These are phyloP conservation scores for Rhododendron molle DNA, from an alignment of 148 eudicot genomes.

Conservation along the genomic window DNA sequence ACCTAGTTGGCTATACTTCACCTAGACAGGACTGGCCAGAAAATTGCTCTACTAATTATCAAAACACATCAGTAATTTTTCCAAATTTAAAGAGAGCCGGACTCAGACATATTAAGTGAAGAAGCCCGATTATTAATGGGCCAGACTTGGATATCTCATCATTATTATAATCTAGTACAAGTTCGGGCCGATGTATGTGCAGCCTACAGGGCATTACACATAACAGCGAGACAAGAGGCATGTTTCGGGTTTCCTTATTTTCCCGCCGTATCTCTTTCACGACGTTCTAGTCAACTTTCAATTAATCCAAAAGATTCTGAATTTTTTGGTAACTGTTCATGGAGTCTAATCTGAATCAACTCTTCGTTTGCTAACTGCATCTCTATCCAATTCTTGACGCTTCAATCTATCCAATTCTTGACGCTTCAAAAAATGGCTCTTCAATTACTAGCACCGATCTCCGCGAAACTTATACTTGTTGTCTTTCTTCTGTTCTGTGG, in stretches of 20 bases:
- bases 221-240: too few species aligned
- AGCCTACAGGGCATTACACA: too few species aligned
- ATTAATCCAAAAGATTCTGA: not conserved
- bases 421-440: conserved; percentile 9
- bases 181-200: too few species aligned
- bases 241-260: not conserved
- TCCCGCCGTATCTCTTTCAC: not conserved
- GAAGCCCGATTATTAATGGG: too few species aligned
- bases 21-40: too few species aligned
- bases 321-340: not conserved
- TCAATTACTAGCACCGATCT: conserved; percentile 3
- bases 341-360: not conserved
- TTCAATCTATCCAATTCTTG: not conserved
- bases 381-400: not conserved
- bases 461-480: not conserved
- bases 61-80: too few species aligned
- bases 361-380: not conserved
- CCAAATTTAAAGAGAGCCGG: too few species aligned
- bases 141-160: too few species aligned
- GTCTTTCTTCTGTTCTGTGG: conserved; percentile 13
- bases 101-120: too few species aligned
- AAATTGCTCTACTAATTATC: too few species aligned
- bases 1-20: too few species aligned
- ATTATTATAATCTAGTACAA: too few species aligned
- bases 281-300: not conserved